Conservation (phyloP, 2,329 filamentous ascomycete species). For the Claviceps digitariae region DNA sequence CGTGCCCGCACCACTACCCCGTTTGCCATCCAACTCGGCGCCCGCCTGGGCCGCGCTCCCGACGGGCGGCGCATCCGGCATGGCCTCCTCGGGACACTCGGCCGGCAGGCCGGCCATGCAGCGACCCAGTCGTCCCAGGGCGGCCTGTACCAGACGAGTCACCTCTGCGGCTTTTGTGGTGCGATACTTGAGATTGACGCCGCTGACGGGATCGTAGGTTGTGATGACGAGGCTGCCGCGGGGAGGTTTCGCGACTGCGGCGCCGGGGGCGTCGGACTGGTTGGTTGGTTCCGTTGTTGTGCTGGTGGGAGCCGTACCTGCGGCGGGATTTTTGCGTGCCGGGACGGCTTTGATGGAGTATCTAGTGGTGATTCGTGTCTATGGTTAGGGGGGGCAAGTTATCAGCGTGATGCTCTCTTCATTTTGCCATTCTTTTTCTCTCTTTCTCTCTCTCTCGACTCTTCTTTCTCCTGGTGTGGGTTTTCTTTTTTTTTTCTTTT, state of each 20-base stretch:
- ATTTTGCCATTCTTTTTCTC: neutral
- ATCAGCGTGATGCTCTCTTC: neutral
- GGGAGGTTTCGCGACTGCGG: slow-evolving; percentile 29
- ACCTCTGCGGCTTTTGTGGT: slow-evolving; percentile 90
- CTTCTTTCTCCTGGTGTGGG: neutral
- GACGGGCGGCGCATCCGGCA: slow-evolving; percentile 24
- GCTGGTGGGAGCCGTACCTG: neutral
- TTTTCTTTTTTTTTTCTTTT: neutral
- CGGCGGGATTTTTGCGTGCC: slow-evolving; percentile 12
- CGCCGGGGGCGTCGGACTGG: slow-evolving; percentile 12
- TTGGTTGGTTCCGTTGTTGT: slow-evolving; percentile 8
- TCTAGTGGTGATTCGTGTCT: slow-evolving; percentile 88
- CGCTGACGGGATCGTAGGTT: slow-evolving; percentile 73
- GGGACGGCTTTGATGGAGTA: slow-evolving; percentile 55
- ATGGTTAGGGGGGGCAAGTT: slow-evolving; percentile 6
- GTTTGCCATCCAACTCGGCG: slow-evolving; percentile 16
- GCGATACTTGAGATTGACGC: slow-evolving; percentile 76
- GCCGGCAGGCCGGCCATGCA: slow-evolving; percentile 45
- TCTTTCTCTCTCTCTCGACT: neutral
- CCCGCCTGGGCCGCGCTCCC: slow-evolving; percentile 1
- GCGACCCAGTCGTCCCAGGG: slow-evolving; percentile 62
- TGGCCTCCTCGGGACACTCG: slow-evolving; percentile 26
- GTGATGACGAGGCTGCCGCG: slow-evolving; percentile 69
- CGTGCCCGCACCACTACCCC: slow-evolving; percentile 16
- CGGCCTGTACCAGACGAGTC: slow-evolving; percentile 56